Evolutionary conservation across 371 early-diverging fungal genomes (phyloP), one percentile per base, ranked within the genome.

Genomic region (Lichtheimia ornata): DNA sequence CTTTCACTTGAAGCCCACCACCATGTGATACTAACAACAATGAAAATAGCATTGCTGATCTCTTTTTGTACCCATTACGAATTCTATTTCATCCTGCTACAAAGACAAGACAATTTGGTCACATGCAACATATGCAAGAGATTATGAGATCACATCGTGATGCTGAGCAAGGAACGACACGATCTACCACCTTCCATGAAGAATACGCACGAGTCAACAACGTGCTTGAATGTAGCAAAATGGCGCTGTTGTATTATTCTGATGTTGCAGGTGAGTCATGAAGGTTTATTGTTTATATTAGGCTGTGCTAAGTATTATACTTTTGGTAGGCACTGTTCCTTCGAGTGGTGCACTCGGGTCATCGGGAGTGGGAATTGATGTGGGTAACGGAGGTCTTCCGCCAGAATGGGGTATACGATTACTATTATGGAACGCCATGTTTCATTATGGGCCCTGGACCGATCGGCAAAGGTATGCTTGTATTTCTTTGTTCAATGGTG

Each of bases 381-480:
- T 83, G 50, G 85, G 87, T 18, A 85, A 85, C 61, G 86, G 87
- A 2, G 89, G 83, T 5, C 62, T 84, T 2, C 79, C 85, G 5
- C 91, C 94, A 22, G 87, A 91, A 66, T 91, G 91, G 91, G 88
- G 89, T 4, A 67, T 89, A 3, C 87, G 89, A 4, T 43, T 93
- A 4, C 74, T 72, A 5, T 62, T 89, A 49, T 71, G 76, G 60
- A 85, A 90, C 53, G 88, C 84, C 3, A 76, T 81, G 7, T 50
- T 92, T 0, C 81, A 88, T 25, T 94, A 94, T 68, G 95, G 95
- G 0, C 94, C 95, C 5, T 94, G 95, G 95, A 83, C 93, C 0
- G 90, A 92, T 72, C 82, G 92, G n/a, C 94, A 94, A 58, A 68
- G 91, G 86, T 85, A 27, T 3, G 27, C 35, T 20, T 13, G 15